Percentiles rank a stretch among this genome's conserved stretches.
Conservation (phyloP, 75 land plant genomes). For the Pseudotsuga menziesii region DNA sequence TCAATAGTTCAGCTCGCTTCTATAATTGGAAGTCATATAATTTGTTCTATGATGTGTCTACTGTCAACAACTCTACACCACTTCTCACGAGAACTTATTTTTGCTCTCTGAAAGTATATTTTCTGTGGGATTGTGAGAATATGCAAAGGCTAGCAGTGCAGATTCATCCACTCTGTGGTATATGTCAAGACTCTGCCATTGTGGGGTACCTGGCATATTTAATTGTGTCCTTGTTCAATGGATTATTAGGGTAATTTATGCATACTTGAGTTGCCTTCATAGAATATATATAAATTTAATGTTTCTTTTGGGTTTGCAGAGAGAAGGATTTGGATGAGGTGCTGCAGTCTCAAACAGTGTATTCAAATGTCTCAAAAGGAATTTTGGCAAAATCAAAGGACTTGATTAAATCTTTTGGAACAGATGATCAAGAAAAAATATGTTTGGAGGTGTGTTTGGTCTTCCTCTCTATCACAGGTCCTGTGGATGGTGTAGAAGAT, state of each 20-base stretch:
- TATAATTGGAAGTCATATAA: too few relatives aligned
- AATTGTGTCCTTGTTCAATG: background rate
- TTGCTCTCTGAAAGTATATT: background rate
- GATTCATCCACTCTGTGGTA: background rate
- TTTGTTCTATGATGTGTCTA: background rate
- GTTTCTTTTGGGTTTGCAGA: conserved; percentile 30
- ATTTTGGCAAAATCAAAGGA: conserved; percentile 92
- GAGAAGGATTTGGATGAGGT: conserved; percentile 99
- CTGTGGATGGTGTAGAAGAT: too few relatives aligned
- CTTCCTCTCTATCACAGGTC: too few relatives aligned
- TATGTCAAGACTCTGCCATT: background rate
- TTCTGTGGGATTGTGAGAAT: background rate
- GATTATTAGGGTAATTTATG: background rate
- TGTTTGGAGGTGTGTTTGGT: conserved; percentile 70
- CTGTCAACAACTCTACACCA: background rate
- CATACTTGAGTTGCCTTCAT: background rate
- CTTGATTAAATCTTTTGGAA: conserved; percentile 71
- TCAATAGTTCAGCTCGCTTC: too few relatives aligned
- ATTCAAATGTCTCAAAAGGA: conserved; percentile 95
- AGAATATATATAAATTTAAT: background rate
- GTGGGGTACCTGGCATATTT: background rate
- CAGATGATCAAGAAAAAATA: conserved; percentile 77
- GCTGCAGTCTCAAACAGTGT: conserved; percentile 90
- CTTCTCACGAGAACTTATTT: background rate
- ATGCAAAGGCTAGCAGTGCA: background rate